phyloP scores from a whole-genome alignment of 345 rosid species.

The Lepidium africanum region DNA sequence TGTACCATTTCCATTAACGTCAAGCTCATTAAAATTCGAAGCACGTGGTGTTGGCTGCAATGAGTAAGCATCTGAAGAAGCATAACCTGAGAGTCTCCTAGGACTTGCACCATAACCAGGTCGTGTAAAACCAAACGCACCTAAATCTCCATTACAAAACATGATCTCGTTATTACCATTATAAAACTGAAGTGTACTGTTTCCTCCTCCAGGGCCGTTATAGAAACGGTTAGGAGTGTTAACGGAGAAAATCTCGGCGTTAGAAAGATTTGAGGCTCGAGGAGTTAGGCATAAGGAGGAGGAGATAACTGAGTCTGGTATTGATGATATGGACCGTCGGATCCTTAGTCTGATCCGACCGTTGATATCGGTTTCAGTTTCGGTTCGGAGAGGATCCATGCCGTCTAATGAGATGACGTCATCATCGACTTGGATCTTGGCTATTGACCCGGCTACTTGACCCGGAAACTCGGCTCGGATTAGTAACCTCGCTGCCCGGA shows the following conservation, averaged over 20 bases:
- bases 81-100: slow-evolving; percentile 48
- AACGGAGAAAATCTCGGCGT: slow-evolving; percentile 49
- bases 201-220: slow-evolving; percentile 44
- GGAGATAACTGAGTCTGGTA: slow-evolving; percentile 25
- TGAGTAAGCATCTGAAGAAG: slow-evolving; percentile 75
- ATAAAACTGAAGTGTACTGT: slow-evolving; percentile 35
- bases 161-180: slow-evolving; percentile 37
- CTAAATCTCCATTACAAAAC: slow-evolving; percentile 44
- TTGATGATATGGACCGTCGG: slow-evolving; percentile 30
- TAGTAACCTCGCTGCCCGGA: slow-evolving; percentile 41
- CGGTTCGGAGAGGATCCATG: slow-evolving; percentile 36
- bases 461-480: slow-evolving; percentile 46
- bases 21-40: slow-evolving; percentile 41
- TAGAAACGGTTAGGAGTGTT: slow-evolving; percentile 47
- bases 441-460: slow-evolving; percentile 36
- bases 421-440: slow-evolving; percentile 40
- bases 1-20: slow-evolving; percentile 20
- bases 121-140: slow-evolving; percentile 45
- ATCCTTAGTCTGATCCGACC: slow-evolving; percentile 36
- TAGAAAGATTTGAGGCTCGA: slow-evolving; percentile 38
- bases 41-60: slow-evolving; percentile 44
- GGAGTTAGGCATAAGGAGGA: slow-evolving; percentile 39
- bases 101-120: slow-evolving; percentile 41
- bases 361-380: slow-evolving; percentile 40
- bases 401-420: slow-evolving; percentile 49